Percentiles rank a stretch among this genome's conserved stretches.
Evolutionary conservation across 192 early-diverging fungal species (phyloP).

Genomic region (Coemansia nantahalensis): DNA sequence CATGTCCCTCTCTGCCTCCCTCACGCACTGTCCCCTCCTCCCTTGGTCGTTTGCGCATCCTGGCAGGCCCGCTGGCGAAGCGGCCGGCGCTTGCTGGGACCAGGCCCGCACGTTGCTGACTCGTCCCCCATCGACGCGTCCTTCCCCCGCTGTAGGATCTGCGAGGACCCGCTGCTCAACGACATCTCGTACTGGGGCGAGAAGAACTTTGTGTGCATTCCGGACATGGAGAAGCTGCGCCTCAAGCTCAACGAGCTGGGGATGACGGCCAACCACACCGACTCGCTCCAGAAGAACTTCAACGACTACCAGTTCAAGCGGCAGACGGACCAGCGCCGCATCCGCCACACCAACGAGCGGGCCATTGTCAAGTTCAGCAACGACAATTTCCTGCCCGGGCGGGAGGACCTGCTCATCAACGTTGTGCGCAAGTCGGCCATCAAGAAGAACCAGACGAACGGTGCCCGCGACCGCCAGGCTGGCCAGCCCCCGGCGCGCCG

Average conservation of each 20-base stretch:
- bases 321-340: conserved; percentile 48
- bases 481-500: conserved; percentile 15
- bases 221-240: conserved; percentile 37
- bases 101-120: no score
- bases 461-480: conserved; percentile 14
- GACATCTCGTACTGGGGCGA: conserved; percentile 40
- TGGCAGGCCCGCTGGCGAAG: conserved; percentile 12
- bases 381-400: conserved; percentile 37
- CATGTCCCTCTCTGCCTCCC: neutral
- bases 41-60: conserved; percentile 15
- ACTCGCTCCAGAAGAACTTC: conserved; percentile 53
- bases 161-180: conserved; percentile 17
- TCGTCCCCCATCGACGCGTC: no score
- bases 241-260: conserved; percentile 39
- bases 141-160: conserved; percentile 20
- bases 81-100: no score
- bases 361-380: conserved; percentile 46
- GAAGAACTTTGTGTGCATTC: conserved; percentile 39
- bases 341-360: conserved; percentile 43
- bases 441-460: conserved; percentile 28
- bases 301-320: conserved; percentile 53
- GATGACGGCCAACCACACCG: conserved; percentile 50
- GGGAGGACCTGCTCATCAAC: conserved; percentile 26
- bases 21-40: neutral
- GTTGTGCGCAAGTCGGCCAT: conserved; percentile 50